Conservation (phyloP, 2,329 filamentous ascomycete species). For the Paraphoma sp. region DNA sequence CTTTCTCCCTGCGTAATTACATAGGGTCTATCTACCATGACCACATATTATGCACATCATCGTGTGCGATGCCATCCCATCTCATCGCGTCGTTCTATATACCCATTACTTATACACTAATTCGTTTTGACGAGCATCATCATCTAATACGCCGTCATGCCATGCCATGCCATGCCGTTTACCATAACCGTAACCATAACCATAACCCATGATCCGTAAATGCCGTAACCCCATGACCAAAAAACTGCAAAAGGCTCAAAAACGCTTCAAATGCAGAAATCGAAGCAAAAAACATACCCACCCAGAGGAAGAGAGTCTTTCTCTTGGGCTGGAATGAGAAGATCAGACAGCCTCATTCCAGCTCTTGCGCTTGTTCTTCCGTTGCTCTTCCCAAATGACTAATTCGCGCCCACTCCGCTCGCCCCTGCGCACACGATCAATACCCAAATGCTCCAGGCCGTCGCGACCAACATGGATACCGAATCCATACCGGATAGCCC, state of each 20-base stretch:
- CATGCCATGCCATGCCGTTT: not conserved
- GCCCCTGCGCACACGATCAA: conserved; percentile 60
- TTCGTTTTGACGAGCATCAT: not conserved
- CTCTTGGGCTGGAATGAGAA: too few species aligned
- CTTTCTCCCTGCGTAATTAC: not conserved
- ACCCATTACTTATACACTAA: not conserved
- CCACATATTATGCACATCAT: not conserved
- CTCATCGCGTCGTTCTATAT: conserved; percentile 1
- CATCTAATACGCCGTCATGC: not conserved
- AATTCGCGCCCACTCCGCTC: conserved; percentile 41
- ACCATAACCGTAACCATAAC: not conserved
- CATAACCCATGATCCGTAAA: conserved; percentile 1
- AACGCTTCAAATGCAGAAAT: conserved; percentile 1
- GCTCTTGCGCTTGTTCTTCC: conserved; percentile 31
- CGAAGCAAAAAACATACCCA: not conserved
- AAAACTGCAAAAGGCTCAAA: not conserved
- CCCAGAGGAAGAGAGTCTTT: not conserved
- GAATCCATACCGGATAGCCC: conserved; percentile 58
- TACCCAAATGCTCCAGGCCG: conserved; percentile 65
- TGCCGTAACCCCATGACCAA: not conserved
- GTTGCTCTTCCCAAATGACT: conserved; percentile 47
- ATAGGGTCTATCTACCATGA: not conserved
- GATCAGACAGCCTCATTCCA: conserved; percentile 23
- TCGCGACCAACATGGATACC: conserved; percentile 65
- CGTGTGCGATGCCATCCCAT: not conserved